Conservation (phyloP, 2,329 filamentous ascomycete genomes). For the Capronia epimyces region DNA sequence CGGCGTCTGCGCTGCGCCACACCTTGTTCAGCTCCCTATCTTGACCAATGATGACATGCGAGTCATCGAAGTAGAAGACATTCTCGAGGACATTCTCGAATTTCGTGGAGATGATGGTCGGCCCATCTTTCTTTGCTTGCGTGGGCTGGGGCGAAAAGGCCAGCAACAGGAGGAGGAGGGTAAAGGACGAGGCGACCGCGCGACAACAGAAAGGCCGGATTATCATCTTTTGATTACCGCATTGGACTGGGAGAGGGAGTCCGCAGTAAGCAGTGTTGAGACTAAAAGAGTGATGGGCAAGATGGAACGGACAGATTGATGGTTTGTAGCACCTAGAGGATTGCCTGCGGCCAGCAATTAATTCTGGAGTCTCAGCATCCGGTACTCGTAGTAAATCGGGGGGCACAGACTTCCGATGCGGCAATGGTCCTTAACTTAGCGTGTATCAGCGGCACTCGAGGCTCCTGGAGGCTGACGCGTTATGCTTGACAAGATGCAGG, state of each 20-base stretch:
- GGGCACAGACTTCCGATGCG: background rate
- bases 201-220: conserved; percentile 19
- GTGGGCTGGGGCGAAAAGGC: conserved; percentile 14
- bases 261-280: background rate
- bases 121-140: conserved; percentile 56
- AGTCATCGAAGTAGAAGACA: conserved; percentile 87
- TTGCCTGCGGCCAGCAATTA: conserved; percentile 16
- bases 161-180: conserved; percentile 18
- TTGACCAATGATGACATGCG: conserved; percentile 71
- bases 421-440: background rate
- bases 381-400: too few species aligned
- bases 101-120: conserved; percentile 58
- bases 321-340: conserved; percentile 9
- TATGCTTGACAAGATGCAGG: background rate
- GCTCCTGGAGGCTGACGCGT: background rate
- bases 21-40: conserved; percentile 60
- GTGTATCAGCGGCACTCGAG: background rate
- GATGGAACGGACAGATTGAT: conserved; percentile 15
- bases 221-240: conserved; percentile 26
- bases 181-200: conserved; percentile 20
- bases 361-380: background rate
- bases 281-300: conserved; percentile 3
- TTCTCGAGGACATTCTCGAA: conserved; percentile 64
- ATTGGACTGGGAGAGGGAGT: conserved; percentile 7
- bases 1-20: conserved; percentile 75